Evolutionary conservation across 305 asterid species (phyloP).

Genomic region (Fraxinus dipetala): DNA sequence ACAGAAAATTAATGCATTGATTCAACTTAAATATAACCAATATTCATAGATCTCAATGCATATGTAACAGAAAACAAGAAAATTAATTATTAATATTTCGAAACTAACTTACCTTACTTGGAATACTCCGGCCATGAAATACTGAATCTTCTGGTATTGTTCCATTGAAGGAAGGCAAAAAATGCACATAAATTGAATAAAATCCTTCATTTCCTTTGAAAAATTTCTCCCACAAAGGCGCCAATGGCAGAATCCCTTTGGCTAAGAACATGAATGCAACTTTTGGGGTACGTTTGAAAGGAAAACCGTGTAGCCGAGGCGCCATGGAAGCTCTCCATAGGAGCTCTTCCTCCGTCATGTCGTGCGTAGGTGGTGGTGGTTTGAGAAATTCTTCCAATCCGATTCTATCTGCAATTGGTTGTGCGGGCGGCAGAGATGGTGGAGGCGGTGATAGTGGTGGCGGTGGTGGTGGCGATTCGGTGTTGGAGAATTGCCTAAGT

Average conservation of each 20-base stretch:
- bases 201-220: constrained; percentile 58
- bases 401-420: background rate
- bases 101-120: constrained; percentile 55
- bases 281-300: constrained; percentile 49
- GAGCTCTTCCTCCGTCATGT: constrained; percentile 65
- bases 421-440: background rate
- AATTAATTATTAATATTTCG: background rate
- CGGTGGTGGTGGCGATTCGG: background rate
- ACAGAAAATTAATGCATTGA: background rate
- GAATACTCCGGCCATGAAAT: constrained; percentile 66
- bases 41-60: constrained; percentile 13
- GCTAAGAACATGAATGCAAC: constrained; percentile 81
- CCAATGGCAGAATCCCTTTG: constrained; percentile 63
- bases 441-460: background rate
- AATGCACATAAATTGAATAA: constrained; percentile 65
- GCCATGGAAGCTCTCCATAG: constrained; percentile 71
- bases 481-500: constrained; percentile 29
- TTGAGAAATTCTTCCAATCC: constrained; percentile 34
- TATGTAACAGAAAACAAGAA: background rate
- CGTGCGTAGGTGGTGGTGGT: constrained; percentile 40
- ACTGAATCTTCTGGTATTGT: constrained; percentile 39
- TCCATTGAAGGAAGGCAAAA: constrained; percentile 49
- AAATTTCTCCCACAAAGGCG: constrained; percentile 75
- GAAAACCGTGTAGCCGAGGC: constrained; percentile 34
- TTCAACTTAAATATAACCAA: background rate